phyloP scores from a whole-genome alignment of 139 green algal genomes.

The Chlamydomonas sphaeroides region DNA sequence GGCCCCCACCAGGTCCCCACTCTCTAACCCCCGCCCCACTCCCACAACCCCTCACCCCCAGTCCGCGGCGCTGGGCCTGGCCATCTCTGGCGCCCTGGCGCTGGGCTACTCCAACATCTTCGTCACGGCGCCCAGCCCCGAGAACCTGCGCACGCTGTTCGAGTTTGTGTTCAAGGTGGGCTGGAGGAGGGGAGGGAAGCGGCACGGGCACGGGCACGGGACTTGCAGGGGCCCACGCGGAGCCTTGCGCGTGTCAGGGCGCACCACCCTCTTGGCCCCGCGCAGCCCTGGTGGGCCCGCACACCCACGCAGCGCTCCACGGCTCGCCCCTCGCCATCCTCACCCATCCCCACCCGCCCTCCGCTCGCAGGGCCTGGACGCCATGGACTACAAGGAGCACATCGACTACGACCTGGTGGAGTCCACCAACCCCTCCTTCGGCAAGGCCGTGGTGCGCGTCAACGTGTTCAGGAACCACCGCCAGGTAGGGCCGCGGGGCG shows the following conservation, averaged over 20 bases:
- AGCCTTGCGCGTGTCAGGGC: not conserved
- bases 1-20: too few species aligned
- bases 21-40: not conserved
- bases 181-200: too few species aligned
- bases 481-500: slow-evolving; percentile 58
- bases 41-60: slow-evolving; percentile 24
- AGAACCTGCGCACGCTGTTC: slow-evolving; percentile 98
- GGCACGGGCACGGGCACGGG: too few species aligned
- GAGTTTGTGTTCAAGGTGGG: slow-evolving; percentile 95
- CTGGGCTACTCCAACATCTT: slow-evolving; percentile 99
- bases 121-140: slow-evolving; percentile 94
- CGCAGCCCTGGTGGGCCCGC: too few species aligned
- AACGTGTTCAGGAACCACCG: slow-evolving; percentile 93
- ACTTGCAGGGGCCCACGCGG: too few species aligned
- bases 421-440: slow-evolving; percentile 91
- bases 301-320: not conserved
- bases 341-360: not conserved
- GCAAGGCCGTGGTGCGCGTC: slow-evolving; percentile 90
- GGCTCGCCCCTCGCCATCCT: not conserved
- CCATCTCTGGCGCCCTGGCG: slow-evolving; percentile 83
- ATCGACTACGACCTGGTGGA: slow-evolving; percentile 98
- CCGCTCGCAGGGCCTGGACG: slow-evolving; percentile 75
- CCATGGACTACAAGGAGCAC: slow-evolving; percentile 93
- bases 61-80: slow-evolving; percentile 89
- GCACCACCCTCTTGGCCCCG: not conserved